Base-by-base conservation (phyloP, 495 filamentous ascomycete genomes). In the Paragyromitra xinjiangensis region DNA sequence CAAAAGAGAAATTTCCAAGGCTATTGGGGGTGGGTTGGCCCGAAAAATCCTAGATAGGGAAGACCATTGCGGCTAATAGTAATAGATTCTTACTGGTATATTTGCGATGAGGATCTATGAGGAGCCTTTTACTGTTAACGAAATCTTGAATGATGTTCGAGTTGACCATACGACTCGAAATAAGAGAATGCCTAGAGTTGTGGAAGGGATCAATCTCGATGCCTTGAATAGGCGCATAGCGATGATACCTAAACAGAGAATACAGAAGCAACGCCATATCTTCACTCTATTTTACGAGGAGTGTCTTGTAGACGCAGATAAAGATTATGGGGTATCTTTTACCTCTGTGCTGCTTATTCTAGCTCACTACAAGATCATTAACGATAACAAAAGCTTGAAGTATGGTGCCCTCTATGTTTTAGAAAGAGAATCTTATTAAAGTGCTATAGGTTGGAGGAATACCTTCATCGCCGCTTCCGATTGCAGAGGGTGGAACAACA, bases 71-170 rank as follows among this genome's bases (percentile, higher is more conserved):
- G 22, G 11, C 40, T 79, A 34, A 70, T 64, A 51, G 76, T 72
- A 34, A 69, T 70, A 88, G 88, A 91, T 97, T 85, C 89, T 99
- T 14, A 96, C 94, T 7, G 95, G 95, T 7, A 88, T 97, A 26
- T 99, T 98, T 81, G 92, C 94, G 78, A 98, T 98, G 93, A 91
- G 94, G n/a, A 94, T 98, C 61, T 97, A 99, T 82, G 91, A 94
- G 67, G 89, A 90, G 7, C 93, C 96, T 64, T 95, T 95, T 83
- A 92, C 94, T 7, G 92, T 98, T 19, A 85, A 88, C 7, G 85
- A 88, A 7, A 94, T 99, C 48, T 85, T 98, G 19, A 94, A 97
- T 62, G 90, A 95, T 75, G 92, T 94, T 79, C 89, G 89, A 71
- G 85, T 88, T 48, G 87, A 90, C 45, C 84, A 86, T 78, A 87